Evolutionary conservation across 192 early-diverging fungal species (phyloP).

Genomic region (Rhizophagus clarus): DNA sequence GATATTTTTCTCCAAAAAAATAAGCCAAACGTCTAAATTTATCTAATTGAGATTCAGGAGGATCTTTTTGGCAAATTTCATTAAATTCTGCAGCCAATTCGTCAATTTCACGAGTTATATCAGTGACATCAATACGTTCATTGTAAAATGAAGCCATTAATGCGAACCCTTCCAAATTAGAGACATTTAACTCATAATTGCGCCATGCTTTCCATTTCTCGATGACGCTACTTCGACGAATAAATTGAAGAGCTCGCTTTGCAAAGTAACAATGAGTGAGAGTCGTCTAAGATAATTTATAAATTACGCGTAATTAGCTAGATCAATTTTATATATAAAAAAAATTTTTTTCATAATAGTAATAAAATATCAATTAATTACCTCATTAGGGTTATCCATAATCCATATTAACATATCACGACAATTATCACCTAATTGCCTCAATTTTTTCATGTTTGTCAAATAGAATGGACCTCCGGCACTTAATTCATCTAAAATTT

Average conservation of each 20-base stretch:
- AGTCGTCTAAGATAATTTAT: constrained; percentile 8
- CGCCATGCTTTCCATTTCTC: constrained; percentile 30
- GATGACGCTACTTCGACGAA: constrained; percentile 10
- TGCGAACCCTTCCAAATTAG: constrained; percentile 21
- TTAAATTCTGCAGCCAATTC: constrained; percentile 22
- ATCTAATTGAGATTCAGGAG: constrained; percentile 13
- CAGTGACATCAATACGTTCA: constrained; percentile 13
- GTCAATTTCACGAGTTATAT: constrained; percentile 19
- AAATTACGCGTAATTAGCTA: neutral
- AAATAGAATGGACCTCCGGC: constrained; percentile 17
- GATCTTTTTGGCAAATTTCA: neutral
- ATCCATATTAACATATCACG: constrained; percentile 28
- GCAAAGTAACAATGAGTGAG: constrained; percentile 32
- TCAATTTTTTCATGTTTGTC: constrained; percentile 24
- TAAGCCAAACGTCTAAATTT: constrained; percentile 3
- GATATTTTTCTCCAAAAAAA: constrained; percentile 22
- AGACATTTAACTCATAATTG: neutral
- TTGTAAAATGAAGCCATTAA: constrained; percentile 29
- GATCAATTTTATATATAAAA: too few relatives aligned
- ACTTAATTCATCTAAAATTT: constrained; percentile 19
- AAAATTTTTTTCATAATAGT: too few relatives aligned
- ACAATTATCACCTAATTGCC: constrained; percentile 30
- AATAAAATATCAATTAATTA: neutral
- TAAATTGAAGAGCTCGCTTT: constrained; percentile 26
- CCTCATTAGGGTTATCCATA: constrained; percentile 28